phyloP scores from a whole-genome alignment of 2,329 filamentous ascomycete species.

The Acarospora socialis region DNA sequence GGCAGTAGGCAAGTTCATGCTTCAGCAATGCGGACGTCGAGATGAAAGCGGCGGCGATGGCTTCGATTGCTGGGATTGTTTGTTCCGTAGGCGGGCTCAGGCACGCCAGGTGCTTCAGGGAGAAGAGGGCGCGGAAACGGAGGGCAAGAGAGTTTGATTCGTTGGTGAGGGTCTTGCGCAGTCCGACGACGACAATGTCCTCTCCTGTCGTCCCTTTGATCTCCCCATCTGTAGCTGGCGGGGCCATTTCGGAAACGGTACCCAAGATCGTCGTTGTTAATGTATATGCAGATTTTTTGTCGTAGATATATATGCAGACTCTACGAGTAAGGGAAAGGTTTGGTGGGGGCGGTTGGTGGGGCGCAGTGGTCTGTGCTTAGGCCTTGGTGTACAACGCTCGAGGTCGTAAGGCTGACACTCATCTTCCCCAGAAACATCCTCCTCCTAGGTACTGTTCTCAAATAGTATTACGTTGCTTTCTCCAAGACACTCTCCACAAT shows the following conservation, averaged over 20 bases:
- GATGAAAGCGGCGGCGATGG: constrained; percentile 74
- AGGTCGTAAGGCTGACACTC: no score
- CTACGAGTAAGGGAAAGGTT: no score
- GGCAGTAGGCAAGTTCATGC: constrained; percentile 92
- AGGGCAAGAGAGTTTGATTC: constrained; percentile 71
- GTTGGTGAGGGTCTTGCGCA: constrained; percentile 60
- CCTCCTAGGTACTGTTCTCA: no score
- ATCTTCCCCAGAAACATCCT: no score
- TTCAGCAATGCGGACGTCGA: constrained; percentile 85
- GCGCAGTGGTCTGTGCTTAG: no score
- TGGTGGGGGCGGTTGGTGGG: no score
- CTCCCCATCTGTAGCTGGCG: constrained; percentile 19
- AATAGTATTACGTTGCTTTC: neutral
- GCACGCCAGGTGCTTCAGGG: constrained; percentile 81
- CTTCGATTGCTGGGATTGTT: constrained; percentile 51
- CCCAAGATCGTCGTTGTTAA: no score
- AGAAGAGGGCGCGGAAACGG: constrained; percentile 93
- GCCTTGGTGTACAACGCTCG: no score
- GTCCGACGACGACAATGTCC: constrained; percentile 27
- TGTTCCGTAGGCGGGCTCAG: constrained; percentile 43
- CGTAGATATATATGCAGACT: no score
- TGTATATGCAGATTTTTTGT: no score
- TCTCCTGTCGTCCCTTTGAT: constrained; percentile 12
- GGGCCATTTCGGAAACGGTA: constrained; percentile 21
- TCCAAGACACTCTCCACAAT: constrained; percentile 14